Evolutionary conservation across 768 basidiomycete genomes (phyloP), one percentile per base, ranked within the genome.

Genomic region (Tremella fuciformis): DNA sequence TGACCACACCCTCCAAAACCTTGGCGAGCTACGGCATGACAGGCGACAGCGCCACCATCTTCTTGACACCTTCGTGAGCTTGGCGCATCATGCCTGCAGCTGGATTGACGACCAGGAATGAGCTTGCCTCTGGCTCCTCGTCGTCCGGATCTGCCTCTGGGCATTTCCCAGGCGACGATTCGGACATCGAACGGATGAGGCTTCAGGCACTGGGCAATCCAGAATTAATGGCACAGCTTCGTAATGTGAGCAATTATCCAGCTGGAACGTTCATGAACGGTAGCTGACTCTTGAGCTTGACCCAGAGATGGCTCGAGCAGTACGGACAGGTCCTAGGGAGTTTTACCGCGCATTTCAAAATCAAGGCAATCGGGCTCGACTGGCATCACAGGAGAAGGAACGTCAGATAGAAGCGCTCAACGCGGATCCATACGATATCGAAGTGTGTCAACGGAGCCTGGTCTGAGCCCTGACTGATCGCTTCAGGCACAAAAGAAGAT

Each of bases 131-230:
- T 8, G 22, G 42, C 13, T 68, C 66, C 16, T 56, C 59, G 26
- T 60, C 62, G 11, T 64, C 59, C 0, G 53, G 37, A 9, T 39
- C 50, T 13, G 22, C 46, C 16, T 18, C 19, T 25, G 26, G 42
- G 40, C 53, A 41, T 42, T 57, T 59, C 40, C 58, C 53, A 16
- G 50, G 50, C 26, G 51, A 34, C 48, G 50, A 86, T 65, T 87
- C 86, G 61, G 91, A 94, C 65, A 79, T 88, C 25, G 94, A 98
- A 77, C 88, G 86, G 84, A 89, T 91, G 85, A 83, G 94, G 15
- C 78, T 93, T 22, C 91, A 91, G 65, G 72, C 94, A 15, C 79
- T 98, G 13, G 90, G 92, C 2, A 84, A 97, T 77, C 91, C 91
- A 3, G 67, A 79, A 0, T 77, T 96, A 48, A 87, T 97, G 87